A percentile compares a stretch with the other conserved stretches of the same genome.
Conservation (phyloP, 164 flowering plant species). For the Warburgia ugandensis region DNA sequence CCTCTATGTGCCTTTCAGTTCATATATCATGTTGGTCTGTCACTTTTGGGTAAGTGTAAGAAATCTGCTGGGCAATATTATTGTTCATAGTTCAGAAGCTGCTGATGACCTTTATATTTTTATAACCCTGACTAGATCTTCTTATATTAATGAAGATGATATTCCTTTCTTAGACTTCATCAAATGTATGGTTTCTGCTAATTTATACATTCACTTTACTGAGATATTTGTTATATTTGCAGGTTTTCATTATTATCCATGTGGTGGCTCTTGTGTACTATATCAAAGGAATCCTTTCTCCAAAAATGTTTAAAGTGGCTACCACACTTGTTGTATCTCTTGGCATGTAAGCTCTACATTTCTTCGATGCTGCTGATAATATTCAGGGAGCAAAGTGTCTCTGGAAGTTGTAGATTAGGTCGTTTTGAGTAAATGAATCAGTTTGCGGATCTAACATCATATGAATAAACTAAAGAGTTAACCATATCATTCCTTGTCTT, state of each 20-base stretch:
- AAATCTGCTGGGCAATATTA: no score
- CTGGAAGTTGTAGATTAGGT: neutral
- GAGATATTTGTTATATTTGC: conserved; percentile 15
- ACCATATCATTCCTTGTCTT: neutral
- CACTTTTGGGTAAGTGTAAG: neutral
- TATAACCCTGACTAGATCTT: no score
- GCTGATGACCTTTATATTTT: no score
- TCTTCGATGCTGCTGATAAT: conserved; percentile 1
- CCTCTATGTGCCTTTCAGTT: neutral
- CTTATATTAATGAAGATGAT: no score
- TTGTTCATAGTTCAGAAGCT: no score
- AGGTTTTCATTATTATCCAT: conserved; percentile 95
- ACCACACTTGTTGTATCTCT: conserved; percentile 80
- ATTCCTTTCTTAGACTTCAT: no score
- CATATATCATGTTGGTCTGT: neutral
- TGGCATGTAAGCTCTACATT: conserved; percentile 69
- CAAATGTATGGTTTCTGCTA: neutral
- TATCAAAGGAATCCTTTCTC: conserved; percentile 86
- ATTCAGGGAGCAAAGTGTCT: neutral
- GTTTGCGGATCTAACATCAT: neutral
- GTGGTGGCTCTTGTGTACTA: conserved; percentile 96
- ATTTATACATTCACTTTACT: no score
- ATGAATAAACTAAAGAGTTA: neutral
- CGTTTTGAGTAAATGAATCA: conserved; percentile 1
- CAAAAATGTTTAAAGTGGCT: conserved; percentile 94